phyloP scores from a whole-genome alignment of 306 rosid species.

The Acmispon strigosus region DNA sequence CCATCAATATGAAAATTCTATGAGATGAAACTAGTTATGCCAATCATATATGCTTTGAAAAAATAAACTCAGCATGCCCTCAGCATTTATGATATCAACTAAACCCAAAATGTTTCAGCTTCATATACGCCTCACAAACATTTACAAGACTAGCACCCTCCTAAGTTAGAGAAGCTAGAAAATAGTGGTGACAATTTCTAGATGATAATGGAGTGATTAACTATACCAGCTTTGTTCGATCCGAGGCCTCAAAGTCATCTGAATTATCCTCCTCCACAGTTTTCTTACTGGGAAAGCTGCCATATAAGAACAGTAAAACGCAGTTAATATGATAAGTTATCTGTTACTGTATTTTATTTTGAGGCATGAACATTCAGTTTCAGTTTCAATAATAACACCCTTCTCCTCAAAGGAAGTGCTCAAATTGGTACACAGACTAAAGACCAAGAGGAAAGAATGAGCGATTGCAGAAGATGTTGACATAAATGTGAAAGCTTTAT shows the following conservation, averaged over 20 bases:
- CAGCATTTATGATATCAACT: not conserved
- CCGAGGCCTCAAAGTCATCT: conserved; percentile 37
- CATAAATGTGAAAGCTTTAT: conserved; percentile 29
- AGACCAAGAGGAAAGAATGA: not conserved
- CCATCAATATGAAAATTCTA: not conserved
- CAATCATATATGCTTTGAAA: not conserved
- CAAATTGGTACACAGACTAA: conserved; percentile 22
- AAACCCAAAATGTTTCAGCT: not conserved
- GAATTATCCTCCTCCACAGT: conserved; percentile 28
- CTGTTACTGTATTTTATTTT: not conserved
- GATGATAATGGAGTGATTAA: conserved; percentile 4
- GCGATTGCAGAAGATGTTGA: not conserved
- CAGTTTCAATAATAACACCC: conserved; percentile 11
- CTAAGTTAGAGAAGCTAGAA: not conserved
- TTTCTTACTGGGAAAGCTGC: conserved; percentile 71
- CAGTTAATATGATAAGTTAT: not conserved
- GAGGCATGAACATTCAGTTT: conserved; percentile 4
- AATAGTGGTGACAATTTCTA: not conserved
- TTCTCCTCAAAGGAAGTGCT: conserved; percentile 7
- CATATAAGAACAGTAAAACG: conserved; percentile 22
- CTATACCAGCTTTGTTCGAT: conserved; percentile 59
- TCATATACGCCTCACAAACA: not conserved
- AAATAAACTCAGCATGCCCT: not conserved
- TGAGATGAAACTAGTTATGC: not conserved
- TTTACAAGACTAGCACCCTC: not conserved